Evolutionary conservation across 202 grass and related monocot species (phyloP).

Genomic region (Setaria viridis): DNA sequence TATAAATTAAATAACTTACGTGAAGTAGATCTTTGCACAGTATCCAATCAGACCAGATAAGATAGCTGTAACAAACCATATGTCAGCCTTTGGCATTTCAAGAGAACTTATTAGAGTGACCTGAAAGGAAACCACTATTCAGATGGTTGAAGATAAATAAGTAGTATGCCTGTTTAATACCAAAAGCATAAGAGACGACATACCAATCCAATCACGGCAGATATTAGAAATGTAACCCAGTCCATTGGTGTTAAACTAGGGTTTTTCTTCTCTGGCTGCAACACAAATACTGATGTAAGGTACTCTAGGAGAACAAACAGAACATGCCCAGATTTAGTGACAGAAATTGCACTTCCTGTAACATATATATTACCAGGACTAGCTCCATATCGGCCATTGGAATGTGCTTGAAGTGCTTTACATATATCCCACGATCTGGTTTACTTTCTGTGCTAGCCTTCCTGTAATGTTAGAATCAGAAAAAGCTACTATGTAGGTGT

Average conservation of each 20-base stretch:
- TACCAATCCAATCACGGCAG: slow-evolving; percentile 92
- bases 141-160: slow-evolving; percentile 31
- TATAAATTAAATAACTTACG: slow-evolving; percentile 58
- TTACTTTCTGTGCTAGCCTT: slow-evolving; percentile 56
- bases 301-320: slow-evolving; percentile 14
- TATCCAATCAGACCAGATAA: slow-evolving; percentile 92
- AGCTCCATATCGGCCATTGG: slow-evolving; percentile 99
- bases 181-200: slow-evolving; percentile 29
- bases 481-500: slow-evolving; percentile 14
- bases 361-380: slow-evolving; percentile 74
- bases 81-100: slow-evolving; percentile 95
- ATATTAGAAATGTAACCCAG: slow-evolving; percentile 97
- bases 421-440: slow-evolving; percentile 80
- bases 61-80: slow-evolving; percentile 86
- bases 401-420: slow-evolving; percentile 98
- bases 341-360: slow-evolving; percentile 2
- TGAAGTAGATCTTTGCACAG: slow-evolving; percentile 96
- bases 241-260: slow-evolving; percentile 99
- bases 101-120: slow-evolving; percentile 87
- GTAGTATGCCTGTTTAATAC: neutral
- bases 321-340: slow-evolving; percentile 4
- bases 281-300: slow-evolving; percentile 45
- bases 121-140: slow-evolving; percentile 55
- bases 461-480: slow-evolving; percentile 51
- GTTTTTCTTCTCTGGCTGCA: slow-evolving; percentile 98